Conservation (phyloP, 352 stramenopile genomes). For the Sclerospora graminicola region DNA sequence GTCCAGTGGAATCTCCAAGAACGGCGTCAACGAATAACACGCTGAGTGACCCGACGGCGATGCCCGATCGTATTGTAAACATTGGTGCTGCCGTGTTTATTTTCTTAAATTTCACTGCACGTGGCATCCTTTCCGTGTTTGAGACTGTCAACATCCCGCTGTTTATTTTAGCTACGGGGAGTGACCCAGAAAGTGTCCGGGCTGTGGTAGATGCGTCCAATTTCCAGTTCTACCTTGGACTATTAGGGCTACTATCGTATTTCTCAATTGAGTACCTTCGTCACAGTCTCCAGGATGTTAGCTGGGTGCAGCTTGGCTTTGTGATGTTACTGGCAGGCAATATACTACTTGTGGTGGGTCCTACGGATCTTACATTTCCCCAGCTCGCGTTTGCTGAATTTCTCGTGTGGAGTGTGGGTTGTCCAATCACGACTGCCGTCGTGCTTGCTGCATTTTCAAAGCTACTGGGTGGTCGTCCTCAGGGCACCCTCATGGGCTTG, state of each 20-base stretch:
- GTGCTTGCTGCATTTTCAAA: constrained; percentile 65
- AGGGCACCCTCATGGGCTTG: constrained; percentile 67
- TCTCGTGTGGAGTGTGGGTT: constrained; percentile 67
- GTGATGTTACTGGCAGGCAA: constrained; percentile 50
- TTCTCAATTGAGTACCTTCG: constrained; percentile 65
- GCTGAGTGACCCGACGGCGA: constrained; percentile 29
- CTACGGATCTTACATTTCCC: constrained; percentile 26
- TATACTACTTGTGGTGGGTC: constrained; percentile 33
- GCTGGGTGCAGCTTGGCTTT: constrained; percentile 54
- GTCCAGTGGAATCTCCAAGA: constrained; percentile 27
- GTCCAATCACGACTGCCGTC: constrained; percentile 56
- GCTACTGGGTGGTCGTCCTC: constrained; percentile 45
- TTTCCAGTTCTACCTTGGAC: constrained; percentile 66
- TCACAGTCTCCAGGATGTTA: constrained; percentile 42
- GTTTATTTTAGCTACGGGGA: constrained; percentile 49
- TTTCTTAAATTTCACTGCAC: constrained; percentile 61
- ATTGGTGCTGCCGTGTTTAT: constrained; percentile 60
- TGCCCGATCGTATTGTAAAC: constrained; percentile 48
- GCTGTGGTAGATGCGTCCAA: constrained; percentile 51
- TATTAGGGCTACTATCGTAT: constrained; percentile 60
- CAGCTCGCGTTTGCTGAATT: constrained; percentile 41
- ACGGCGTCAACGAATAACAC: constrained; percentile 21
- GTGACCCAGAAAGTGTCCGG: constrained; percentile 31
- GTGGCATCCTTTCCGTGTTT: constrained; percentile 64
- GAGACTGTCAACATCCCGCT: constrained; percentile 72